phyloP scores from a whole-genome alignment of 176 grass and related monocot genomes.

The Pontederia paniculata region DNA sequence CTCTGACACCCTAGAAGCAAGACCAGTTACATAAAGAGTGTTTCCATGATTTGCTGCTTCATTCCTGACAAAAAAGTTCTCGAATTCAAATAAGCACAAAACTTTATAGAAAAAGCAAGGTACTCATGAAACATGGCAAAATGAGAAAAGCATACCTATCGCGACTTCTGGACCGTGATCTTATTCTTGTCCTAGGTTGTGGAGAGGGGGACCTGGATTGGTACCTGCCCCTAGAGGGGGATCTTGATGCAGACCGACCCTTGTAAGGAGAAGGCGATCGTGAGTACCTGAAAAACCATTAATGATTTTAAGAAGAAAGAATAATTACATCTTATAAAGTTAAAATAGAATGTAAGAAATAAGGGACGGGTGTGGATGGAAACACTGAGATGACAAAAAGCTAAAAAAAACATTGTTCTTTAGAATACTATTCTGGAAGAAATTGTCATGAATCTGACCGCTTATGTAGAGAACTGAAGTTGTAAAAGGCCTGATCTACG shows the following conservation, averaged over 20 bases:
- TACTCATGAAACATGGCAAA: conserved; percentile 4
- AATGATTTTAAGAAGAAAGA: too few relatives aligned
- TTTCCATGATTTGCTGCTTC: conserved; percentile 46
- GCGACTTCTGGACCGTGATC: conserved; percentile 41
- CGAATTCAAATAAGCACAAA: not conserved
- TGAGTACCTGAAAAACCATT: conserved; percentile 30
- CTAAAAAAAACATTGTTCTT: too few relatives aligned
- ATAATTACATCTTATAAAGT: too few relatives aligned
- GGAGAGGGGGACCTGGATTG: conserved; percentile 37
- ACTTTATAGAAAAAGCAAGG: not conserved
- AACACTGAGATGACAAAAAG: too few relatives aligned
- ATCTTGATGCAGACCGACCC: conserved; percentile 37
- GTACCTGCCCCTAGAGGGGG: conserved; percentile 33
- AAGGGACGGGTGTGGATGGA: too few relatives aligned
- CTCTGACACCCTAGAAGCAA: conserved; percentile 58
- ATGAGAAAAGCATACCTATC: conserved; percentile 24
- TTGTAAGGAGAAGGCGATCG: conserved; percentile 53
- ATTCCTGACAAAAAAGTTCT: conserved; percentile 18
- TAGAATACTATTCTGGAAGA: too few relatives aligned
- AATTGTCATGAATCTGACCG: too few relatives aligned
- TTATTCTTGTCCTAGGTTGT: conserved; percentile 34
- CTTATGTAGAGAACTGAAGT: too few relatives aligned
- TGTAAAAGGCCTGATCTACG: too few relatives aligned
- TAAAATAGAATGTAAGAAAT: too few relatives aligned
- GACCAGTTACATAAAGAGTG: conserved; percentile 59